phyloP scores from a whole-genome alignment of 306 rosid species.

The Mucuna pruriens region DNA sequence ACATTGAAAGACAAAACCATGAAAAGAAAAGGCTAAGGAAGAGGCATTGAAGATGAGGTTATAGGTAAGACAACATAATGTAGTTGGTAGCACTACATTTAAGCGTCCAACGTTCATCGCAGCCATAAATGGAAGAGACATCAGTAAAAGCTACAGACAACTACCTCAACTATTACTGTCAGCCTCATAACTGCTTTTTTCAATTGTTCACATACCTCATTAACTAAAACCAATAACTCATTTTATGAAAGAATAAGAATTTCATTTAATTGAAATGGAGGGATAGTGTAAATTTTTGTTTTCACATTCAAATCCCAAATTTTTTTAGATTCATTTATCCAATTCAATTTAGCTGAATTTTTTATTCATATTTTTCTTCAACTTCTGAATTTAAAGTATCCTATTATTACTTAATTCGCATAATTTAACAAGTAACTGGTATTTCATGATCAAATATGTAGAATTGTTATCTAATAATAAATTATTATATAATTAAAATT shows the following conservation, averaged over 20 bases:
- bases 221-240: conserved; percentile 27
- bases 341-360: too few species aligned
- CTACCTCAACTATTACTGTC: conserved; percentile 57
- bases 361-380: too few species aligned
- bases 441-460: too few species aligned
- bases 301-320: too few species aligned
- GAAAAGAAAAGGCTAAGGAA: conserved; percentile 22
- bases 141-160: conserved; percentile 38
- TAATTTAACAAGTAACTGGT: too few species aligned
- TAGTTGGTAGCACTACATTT: conserved; percentile 25
- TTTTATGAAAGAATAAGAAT: background rate
- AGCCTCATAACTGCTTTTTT: conserved; percentile 60
- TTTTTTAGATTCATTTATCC: too few species aligned
- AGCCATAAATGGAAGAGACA: conserved; percentile 28
- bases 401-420: too few species aligned
- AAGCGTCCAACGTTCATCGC: conserved; percentile 3
- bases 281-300: too few species aligned
- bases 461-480: too few species aligned
- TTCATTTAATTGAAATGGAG: background rate
- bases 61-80: conserved; percentile 9
- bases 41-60: background rate
- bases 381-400: too few species aligned
- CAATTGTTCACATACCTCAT: conserved; percentile 36
- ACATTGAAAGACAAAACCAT: conserved; percentile 39
- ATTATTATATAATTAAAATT: too few species aligned